Evolutionary conservation across 768 basidiomycete species (phyloP), one percentile per base, ranked within the genome.

Genomic region (Thelephora aurantiotincta): DNA sequence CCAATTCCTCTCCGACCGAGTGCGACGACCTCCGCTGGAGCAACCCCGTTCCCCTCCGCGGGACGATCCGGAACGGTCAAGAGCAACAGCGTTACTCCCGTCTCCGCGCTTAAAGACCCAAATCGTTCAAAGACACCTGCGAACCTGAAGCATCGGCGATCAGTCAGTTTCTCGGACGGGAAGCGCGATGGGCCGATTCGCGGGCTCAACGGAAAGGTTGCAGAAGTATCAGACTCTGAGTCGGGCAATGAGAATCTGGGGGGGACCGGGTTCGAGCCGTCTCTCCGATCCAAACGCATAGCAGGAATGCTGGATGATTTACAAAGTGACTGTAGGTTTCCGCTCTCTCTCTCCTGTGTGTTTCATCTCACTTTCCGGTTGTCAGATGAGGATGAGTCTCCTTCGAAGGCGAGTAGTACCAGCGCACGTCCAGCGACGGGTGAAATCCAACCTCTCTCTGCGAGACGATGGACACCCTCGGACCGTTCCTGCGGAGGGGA

Each of bases 131-230:
- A 65, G 44, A 84, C 77, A 14, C 82, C 80, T n/a, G 61, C 70
- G 35, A 68, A 68, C 43, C 53, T 63, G 13, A 63, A 65, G 11
- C 77, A 81, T 54, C 75, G 80, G n/a, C 74, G 90, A 35, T 90
- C 86, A 37, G 94, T 99, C 49, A 94, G 90, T 62, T 99, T 99
- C 66, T 96, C 92, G 20, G 96, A 99, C 59, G 96, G 96, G 5
- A 84, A 80, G 59, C 75, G 74, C 51, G 81, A 84, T 30, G 93
- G 94, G 2, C 90, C 87, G n/a, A 96, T 96, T 42, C 68, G 69
- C 46, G 88, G 82, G 3, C 62, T 82, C 37, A 63, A 62, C 33
- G 61, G 63, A 41, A 55, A 53, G 23, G 43, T 30, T 14, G 45
- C 30, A 41, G 60, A 47, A 26, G 65, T 54, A 35, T 55, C 55